Conservation (phyloP, 225 moss, liverwort and hornwort genomes). For the Straminergon stramineum region DNA sequence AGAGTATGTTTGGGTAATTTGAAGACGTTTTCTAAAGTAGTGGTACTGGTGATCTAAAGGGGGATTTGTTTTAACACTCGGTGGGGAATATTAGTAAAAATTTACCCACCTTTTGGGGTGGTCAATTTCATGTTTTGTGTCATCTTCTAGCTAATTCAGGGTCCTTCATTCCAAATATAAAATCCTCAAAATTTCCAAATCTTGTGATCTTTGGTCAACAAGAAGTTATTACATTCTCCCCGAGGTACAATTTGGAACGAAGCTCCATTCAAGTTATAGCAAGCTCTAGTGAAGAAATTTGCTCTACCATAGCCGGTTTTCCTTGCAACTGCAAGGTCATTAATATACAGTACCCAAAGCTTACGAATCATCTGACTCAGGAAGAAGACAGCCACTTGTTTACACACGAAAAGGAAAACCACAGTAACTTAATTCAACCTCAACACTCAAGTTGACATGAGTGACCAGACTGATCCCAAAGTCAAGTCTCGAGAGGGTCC, state of each 20-base stretch:
- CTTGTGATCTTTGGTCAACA: background rate
- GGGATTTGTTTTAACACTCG: background rate
- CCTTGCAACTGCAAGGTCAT: background rate
- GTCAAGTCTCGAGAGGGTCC: background rate
- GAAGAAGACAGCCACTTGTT: background rate
- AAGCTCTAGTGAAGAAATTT: background rate
- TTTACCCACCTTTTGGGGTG: fast-evolving
- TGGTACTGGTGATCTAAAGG: background rate
- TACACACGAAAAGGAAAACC: background rate
- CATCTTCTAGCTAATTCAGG: background rate
- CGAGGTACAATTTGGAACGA: background rate
- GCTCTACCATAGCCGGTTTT: background rate
- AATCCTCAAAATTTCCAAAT: background rate
- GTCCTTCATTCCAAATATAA: background rate
- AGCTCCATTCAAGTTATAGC: background rate
- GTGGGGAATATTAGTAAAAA: background rate
- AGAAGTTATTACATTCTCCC: background rate
- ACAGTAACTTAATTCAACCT: background rate
- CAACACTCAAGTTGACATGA: background rate
- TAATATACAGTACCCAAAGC: background rate
- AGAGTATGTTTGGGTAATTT: background rate
- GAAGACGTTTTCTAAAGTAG: fast-evolving
- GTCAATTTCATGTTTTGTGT: background rate
- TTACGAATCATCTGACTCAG: background rate
- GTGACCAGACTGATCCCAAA: background rate